A percentile compares a stretch with the other conserved stretches of the same genome.
These are phyloP conservation scores for Phytopythium montanum DNA, from an alignment of 352 stramenopile species.

Conservation along the genomic window DNA sequence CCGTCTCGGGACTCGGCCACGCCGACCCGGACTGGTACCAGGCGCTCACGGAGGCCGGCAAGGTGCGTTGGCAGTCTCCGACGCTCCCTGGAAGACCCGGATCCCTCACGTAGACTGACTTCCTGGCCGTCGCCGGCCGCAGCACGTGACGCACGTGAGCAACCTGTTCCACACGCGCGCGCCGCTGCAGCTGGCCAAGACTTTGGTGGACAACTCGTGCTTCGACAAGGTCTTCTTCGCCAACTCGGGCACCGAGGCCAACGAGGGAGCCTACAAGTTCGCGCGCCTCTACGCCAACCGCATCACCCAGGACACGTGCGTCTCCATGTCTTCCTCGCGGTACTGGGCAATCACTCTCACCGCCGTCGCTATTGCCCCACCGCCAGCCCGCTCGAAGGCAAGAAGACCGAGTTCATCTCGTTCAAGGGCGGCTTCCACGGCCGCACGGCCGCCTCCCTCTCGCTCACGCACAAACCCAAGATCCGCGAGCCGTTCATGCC, in stretches of 20 bases:
- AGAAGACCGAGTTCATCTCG: slow-evolving; percentile 84
- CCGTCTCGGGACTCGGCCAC: slow-evolving; percentile 86
- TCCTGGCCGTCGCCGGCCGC: not conserved
- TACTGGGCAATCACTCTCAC: no score
- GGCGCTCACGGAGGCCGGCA: slow-evolving; percentile 52
- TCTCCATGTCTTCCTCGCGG: slow-evolving; percentile 9
- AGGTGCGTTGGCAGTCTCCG: slow-evolving; percentile 4
- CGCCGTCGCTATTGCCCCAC: not conserved
- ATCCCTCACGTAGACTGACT: not conserved
- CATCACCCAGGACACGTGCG: slow-evolving; percentile 63
- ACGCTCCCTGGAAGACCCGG: not conserved
- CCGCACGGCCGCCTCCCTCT: slow-evolving; percentile 68
- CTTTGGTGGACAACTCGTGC: slow-evolving; percentile 93
- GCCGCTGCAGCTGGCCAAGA: slow-evolving; percentile 92
- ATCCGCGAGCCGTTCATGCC: slow-evolving; percentile 84
- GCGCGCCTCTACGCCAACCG: slow-evolving; percentile 73
- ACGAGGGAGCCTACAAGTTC: slow-evolving; percentile 88
- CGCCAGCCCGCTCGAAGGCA: slow-evolving; percentile 54
- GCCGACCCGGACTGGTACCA: slow-evolving; percentile 85
- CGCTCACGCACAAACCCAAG: slow-evolving; percentile 86
- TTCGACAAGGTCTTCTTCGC: slow-evolving; percentile 99
- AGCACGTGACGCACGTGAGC: slow-evolving; percentile 92
- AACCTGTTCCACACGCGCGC: slow-evolving; percentile 97
- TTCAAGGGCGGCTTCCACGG: slow-evolving; percentile 89
- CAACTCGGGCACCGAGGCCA: slow-evolving; percentile 93